These are phyloP conservation scores for Triticum timopheevii DNA, from an alignment of 176 grass and related monocot genomes.

Conservation along the genomic window DNA sequence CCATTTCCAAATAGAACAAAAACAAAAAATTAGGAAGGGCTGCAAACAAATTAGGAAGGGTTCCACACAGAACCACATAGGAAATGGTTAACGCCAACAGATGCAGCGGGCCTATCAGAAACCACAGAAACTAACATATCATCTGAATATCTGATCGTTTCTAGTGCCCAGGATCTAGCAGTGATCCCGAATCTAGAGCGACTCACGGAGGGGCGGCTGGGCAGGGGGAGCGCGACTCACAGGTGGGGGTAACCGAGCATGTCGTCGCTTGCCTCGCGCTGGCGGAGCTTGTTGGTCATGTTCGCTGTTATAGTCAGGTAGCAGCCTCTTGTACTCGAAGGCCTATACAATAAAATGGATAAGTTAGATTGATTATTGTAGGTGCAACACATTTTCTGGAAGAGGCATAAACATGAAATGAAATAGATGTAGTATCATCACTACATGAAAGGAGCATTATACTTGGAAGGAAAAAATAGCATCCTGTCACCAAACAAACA, in stretches of 20 bases:
- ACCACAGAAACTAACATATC: not conserved
- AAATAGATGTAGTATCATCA: too few relatives aligned
- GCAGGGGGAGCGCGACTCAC: constrained; percentile 27
- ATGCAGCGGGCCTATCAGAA: not conserved
- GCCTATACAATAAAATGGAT: too few relatives aligned
- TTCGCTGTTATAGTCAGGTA: not conserved
- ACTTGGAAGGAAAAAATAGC: too few relatives aligned
- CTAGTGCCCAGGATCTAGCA: constrained; percentile 1
- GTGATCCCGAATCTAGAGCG: constrained; percentile 29
- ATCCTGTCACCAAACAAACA: too few relatives aligned
- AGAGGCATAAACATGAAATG: too few relatives aligned
- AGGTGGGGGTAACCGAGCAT: constrained; percentile 69
- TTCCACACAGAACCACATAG: not conserved
- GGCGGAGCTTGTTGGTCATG: constrained; percentile 91
- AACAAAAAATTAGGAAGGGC: too few relatives aligned
- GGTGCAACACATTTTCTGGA: too few relatives aligned
- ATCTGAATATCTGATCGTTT: not conserved
- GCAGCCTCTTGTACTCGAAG: too few relatives aligned
- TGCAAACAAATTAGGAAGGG: too few relatives aligned
- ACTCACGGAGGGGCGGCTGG: not conserved
- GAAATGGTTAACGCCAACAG: not conserved
- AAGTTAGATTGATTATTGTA: too few relatives aligned
- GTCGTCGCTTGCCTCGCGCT: constrained; percentile 86
- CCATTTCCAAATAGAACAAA: too few relatives aligned
- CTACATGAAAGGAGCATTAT: too few relatives aligned